Evolutionary conservation across 805 yeast genomes (phyloP).

Genomic region (Candida wancherniae): DNA sequence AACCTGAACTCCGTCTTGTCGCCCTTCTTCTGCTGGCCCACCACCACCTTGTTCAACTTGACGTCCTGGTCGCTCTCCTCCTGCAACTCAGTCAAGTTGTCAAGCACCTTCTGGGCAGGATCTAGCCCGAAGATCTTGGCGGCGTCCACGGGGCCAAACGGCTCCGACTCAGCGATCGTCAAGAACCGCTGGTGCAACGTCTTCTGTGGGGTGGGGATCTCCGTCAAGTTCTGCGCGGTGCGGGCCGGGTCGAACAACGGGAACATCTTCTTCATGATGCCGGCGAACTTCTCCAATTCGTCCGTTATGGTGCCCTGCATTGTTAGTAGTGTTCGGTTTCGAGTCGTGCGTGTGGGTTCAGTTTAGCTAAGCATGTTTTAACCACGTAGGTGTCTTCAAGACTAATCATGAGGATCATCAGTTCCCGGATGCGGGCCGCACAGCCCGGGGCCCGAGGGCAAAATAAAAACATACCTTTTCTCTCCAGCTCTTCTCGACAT

Average conservation of each 20-base stretch:
- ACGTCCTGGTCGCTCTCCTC: constrained; percentile 41
- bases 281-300: constrained; percentile 57
- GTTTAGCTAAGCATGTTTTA: constrained; percentile 31
- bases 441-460: not conserved
- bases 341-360: not conserved
- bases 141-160: constrained; percentile 94
- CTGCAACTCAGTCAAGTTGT: constrained; percentile 58
- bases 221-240: constrained; percentile 74
- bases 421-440: constrained; percentile 5
- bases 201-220: constrained; percentile 85
- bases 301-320: constrained; percentile 43
- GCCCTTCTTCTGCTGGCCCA: constrained; percentile 60
- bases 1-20: constrained; percentile 73
- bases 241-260: constrained; percentile 53
- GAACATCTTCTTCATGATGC: constrained; percentile 71
- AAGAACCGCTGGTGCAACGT: constrained; percentile 77
- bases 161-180: constrained; percentile 90
- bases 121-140: constrained; percentile 77
- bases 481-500: constrained; percentile 60
- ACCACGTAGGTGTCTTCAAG: constrained; percentile 69
- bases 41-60: constrained; percentile 27
- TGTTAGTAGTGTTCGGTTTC: no score
- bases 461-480: constrained; percentile 48
- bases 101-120: constrained; percentile 80
- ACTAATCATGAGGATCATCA: constrained; percentile 69